These are phyloP conservation scores for Claviceps digitariae DNA, from an alignment of 2,329 filamentous ascomycete species.

Conservation along the genomic window DNA sequence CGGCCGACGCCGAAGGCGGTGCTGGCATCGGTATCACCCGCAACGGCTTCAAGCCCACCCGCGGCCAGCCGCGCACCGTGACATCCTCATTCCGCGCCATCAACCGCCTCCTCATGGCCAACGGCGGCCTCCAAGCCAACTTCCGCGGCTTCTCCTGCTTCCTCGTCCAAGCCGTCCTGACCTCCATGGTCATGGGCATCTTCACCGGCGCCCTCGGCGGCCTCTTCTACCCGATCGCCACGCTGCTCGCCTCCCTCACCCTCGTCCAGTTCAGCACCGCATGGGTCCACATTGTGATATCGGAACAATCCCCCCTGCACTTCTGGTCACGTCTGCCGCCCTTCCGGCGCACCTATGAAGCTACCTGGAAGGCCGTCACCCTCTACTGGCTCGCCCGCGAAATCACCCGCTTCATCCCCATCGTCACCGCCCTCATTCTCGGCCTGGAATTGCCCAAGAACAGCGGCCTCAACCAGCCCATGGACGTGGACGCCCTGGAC, in stretches of 20 bases:
- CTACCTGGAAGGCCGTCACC: constrained; percentile 54
- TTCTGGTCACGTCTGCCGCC: constrained; percentile 60
- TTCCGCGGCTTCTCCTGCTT: constrained; percentile 54
- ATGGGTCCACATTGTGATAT: constrained; percentile 82
- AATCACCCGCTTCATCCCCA: constrained; percentile 32
- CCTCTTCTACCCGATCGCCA: constrained; percentile 26
- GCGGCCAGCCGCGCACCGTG: constrained; percentile 24
- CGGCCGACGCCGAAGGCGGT: constrained; percentile 20
- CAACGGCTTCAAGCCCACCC: constrained; percentile 21
- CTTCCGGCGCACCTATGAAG: constrained; percentile 48
- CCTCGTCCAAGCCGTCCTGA: constrained; percentile 24
- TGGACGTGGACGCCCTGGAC: constrained; percentile 16
- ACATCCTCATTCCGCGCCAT: constrained; percentile 39
- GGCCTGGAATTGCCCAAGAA: constrained; percentile 27
- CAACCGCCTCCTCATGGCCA: constrained; percentile 41
- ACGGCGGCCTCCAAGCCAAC: constrained; percentile 50
- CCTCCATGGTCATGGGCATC: constrained; percentile 26
- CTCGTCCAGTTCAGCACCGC: constrained; percentile 57
- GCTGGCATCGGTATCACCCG: constrained; percentile 9
- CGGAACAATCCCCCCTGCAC: constrained; percentile 45
- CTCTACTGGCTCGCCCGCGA: constrained; percentile 46
- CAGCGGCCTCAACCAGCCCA: constrained; percentile 23
- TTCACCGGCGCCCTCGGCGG: constrained; percentile 31
- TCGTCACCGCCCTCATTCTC: constrained; percentile 28
- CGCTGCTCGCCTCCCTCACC: constrained; percentile 43